phyloP scores from a whole-genome alignment of 1,284 basidiomycete species.

The Pascua sp. region DNA sequence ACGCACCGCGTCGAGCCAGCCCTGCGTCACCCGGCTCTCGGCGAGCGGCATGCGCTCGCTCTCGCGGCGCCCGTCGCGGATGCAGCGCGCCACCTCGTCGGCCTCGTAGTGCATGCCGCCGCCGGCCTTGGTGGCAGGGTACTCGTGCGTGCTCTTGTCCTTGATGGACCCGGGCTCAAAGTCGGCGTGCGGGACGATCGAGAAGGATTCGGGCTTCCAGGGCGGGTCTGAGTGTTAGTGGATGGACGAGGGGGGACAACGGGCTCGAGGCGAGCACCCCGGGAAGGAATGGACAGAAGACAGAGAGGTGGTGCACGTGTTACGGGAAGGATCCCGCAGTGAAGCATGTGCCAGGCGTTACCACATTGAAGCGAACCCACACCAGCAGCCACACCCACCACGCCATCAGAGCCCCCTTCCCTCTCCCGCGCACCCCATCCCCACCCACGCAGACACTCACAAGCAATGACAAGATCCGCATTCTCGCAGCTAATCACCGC shows the following conservation, averaged over 20 bases:
- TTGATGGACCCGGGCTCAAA: conserved; percentile 50
- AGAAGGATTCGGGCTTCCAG: conserved; percentile 29
- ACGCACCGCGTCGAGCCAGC: conserved; percentile 72
- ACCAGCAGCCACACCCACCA: no score
- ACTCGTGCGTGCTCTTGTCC: conserved; percentile 52
- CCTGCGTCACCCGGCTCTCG: conserved; percentile 73
- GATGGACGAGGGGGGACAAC: conserved; percentile 1
- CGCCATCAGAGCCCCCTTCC: no score
- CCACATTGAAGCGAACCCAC: no score
- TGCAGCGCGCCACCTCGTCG: conserved; percentile 71
- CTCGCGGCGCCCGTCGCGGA: conserved; percentile 70
- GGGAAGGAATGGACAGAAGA: no score
- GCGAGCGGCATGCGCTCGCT: conserved; percentile 69
- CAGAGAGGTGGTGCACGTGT: no score
- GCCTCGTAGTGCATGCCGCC: conserved; percentile 51
- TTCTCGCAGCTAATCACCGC: conserved; percentile 38
- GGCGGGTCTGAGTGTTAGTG: conserved; percentile 27
- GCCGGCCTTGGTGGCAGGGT: conserved; percentile 53
- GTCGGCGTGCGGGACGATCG: conserved; percentile 55
- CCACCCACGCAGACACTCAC: conserved; percentile 21
- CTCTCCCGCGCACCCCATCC: not conserved
- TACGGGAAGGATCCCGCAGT: no score
- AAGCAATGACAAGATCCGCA: conserved; percentile 36
- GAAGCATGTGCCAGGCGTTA: no score
- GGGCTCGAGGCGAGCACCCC: not conserved